Evolutionary conservation across 441 rosid genomes (phyloP), one percentile per base, ranked within the genome.

Genomic region (Mallotus japonicus): DNA sequence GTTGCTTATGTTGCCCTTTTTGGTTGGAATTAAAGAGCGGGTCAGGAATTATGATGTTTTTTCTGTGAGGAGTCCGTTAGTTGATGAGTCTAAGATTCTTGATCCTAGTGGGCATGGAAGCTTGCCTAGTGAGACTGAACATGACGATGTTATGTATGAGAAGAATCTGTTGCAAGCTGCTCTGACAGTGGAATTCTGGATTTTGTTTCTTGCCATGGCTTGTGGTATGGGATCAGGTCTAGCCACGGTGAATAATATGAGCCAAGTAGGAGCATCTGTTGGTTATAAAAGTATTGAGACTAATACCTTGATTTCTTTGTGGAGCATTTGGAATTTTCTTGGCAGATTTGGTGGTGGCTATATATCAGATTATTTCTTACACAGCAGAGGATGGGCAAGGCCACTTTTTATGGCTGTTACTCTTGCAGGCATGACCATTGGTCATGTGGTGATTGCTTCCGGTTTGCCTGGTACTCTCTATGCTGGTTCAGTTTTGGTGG

Each of bases 191-290:
- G 75, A 83, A 70, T 90, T 88, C 77, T 87, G 97, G 97, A 75
- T 90, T 73, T 80, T 88, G 80, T 83, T 83, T 81, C 72, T 87
- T 58, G 85, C 92, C 22, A 87, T 87, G 93, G 83, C 87, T 59
- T 92, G 93, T 65, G 93, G 97, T 51, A 83, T 90, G 90, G 95
- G 93, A 6, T 85, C 95, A 8, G 97, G 97, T 65, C 92, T 92
- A 56, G 86, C 95, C 16, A 87, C 76, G 8, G 73, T 77, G 19
- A 77, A 77, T 28, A 77, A 77, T 22, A 72, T 92, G 22, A 77
- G 90, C 73, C 95, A 92, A 75, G 78, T 92, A 28, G 96, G 96
- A n/a, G 90, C 79, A 70, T 87, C 93, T 73, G 87, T 92, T n/a
- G 85, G 88, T 57, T 92, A 90, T 76, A 73, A 84, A 9, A 78